Evolutionary conservation across 228 moss, liverwort and hornwort genomes (phyloP).

Genomic region (Sphagnum magellanicum): DNA sequence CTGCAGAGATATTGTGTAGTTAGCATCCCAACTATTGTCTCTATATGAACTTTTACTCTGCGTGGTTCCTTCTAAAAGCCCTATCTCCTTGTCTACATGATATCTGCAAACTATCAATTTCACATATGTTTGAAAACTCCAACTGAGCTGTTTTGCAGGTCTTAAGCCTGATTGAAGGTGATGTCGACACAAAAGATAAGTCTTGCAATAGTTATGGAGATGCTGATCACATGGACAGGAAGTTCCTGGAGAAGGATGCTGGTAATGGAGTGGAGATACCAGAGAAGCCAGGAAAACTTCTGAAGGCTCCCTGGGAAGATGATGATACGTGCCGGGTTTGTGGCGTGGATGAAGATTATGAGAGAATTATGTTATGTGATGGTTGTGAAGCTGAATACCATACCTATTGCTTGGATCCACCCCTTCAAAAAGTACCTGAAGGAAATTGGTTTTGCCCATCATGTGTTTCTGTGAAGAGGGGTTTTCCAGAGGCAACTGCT

Average conservation of each 20-base stretch:
- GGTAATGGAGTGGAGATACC: constrained; percentile 28
- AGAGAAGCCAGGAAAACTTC: constrained; percentile 51
- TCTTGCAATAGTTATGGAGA: constrained; percentile 4
- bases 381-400: constrained; percentile 98
- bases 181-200: constrained; percentile 31
- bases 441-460: constrained; percentile 95
- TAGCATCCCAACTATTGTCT: too few species aligned
- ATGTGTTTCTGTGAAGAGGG: constrained; percentile 89
- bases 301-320: constrained; percentile 97
- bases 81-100: neutral
- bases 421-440: constrained; percentile 81
- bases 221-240: neutral
- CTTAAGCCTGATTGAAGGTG: constrained; percentile 51
- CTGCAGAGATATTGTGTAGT: too few species aligned
- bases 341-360: constrained; percentile 93
- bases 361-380: constrained; percentile 94
- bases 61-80: too few species aligned
- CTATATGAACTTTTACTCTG: too few species aligned
- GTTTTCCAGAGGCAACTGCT: constrained; percentile 63
- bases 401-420: constrained; percentile 87
- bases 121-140: neutral
- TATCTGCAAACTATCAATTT: neutral
- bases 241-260: constrained; percentile 9
- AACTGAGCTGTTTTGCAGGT: constrained; percentile 23
- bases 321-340: constrained; percentile 87